Percentiles rank a stretch among this genome's conserved stretches.
These are phyloP conservation scores for Tetradesmus lagerheimii DNA, from an alignment of 139 green algal species.

Conservation along the genomic window DNA sequence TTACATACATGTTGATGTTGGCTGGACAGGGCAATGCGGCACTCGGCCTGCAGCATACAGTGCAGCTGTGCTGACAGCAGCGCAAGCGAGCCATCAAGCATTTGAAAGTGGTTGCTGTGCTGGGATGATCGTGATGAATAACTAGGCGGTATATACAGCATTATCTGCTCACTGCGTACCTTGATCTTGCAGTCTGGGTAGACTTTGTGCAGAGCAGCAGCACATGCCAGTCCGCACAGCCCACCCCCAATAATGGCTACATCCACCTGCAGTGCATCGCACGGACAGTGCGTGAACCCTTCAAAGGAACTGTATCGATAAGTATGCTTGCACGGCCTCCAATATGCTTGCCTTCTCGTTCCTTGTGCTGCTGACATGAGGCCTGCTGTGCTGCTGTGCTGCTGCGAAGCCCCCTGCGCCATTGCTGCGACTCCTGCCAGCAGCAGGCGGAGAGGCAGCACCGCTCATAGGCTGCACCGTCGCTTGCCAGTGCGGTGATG, in stretches of 20 bases:
- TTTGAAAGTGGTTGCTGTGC: too few relatives aligned
- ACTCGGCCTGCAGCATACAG: not conserved
- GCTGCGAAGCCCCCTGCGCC: not conserved
- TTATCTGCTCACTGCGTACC: too few relatives aligned
- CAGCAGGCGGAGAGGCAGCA: not conserved
- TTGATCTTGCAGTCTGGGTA: constrained; percentile 30
- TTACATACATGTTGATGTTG: not conserved
- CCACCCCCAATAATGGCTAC: constrained; percentile 40
- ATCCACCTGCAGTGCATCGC: constrained; percentile 24
- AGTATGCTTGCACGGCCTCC: not conserved
- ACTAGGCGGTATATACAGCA: too few relatives aligned
- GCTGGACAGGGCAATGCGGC: not conserved
- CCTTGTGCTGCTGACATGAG: not conserved
- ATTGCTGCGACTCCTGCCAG: not conserved
- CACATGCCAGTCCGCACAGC: constrained; percentile 23
- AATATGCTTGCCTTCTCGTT: not conserved
- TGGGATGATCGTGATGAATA: too few relatives aligned
- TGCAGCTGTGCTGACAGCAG: not conserved
- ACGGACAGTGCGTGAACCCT: too few relatives aligned
- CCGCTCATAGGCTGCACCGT: not conserved
- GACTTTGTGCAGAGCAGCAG: constrained; percentile 25
- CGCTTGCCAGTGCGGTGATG: not conserved
- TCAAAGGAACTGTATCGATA: too few relatives aligned
- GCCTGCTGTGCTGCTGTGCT: not conserved
- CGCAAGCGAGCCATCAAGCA: not conserved